Percentiles rank a stretch among this genome's conserved stretches.
These are phyloP conservation scores for Salicornia ramosissima DNA, from an alignment of 148 eudicot species.

Conservation along the genomic window DNA sequence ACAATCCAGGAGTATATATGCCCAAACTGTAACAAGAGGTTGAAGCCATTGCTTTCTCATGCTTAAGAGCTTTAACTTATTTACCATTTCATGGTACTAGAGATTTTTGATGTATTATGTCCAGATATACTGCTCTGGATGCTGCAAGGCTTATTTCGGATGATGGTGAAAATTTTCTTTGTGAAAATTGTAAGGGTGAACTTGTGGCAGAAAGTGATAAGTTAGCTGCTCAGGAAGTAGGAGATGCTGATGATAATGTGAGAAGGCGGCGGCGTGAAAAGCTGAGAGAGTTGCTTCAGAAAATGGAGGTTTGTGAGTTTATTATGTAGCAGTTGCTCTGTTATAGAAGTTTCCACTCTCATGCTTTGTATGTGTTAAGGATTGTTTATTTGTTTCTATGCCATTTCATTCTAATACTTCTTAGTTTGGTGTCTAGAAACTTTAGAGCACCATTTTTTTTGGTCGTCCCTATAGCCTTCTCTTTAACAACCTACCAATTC, in stretches of 20 bases:
- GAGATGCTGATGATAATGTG: conserved; percentile 96
- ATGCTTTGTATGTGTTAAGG: background rate
- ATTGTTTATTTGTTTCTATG: too few relatives aligned
- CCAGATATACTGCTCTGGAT: conserved; percentile 96
- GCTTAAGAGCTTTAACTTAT: conserved; percentile 15
- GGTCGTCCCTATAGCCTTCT: too few relatives aligned
- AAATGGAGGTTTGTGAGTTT: conserved; percentile 67
- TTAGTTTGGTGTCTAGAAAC: too few relatives aligned
- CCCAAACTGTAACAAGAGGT: conserved; percentile 88
- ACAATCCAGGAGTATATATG: conserved; percentile 93
- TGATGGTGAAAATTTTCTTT: conserved; percentile 79
- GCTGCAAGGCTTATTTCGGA: conserved; percentile 80
- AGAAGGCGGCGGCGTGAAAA: conserved; percentile 88
- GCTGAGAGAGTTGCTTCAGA: conserved; percentile 75
- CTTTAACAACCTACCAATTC: too few relatives aligned
- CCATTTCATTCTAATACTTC: too few relatives aligned
- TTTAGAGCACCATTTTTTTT: too few relatives aligned
- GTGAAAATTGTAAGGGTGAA: conserved; percentile 89
- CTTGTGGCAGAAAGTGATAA: conserved; percentile 95
- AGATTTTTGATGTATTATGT: conserved; percentile 25
- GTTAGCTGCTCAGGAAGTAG: conserved; percentile 78
- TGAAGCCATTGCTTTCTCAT: conserved; percentile 20
- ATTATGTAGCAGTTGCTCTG: background rate
- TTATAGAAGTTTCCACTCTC: background rate
- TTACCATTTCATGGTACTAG: conserved; percentile 9